phyloP scores from a whole-genome alignment of 2,329 filamentous ascomycete species.

The Chalara sp. region DNA sequence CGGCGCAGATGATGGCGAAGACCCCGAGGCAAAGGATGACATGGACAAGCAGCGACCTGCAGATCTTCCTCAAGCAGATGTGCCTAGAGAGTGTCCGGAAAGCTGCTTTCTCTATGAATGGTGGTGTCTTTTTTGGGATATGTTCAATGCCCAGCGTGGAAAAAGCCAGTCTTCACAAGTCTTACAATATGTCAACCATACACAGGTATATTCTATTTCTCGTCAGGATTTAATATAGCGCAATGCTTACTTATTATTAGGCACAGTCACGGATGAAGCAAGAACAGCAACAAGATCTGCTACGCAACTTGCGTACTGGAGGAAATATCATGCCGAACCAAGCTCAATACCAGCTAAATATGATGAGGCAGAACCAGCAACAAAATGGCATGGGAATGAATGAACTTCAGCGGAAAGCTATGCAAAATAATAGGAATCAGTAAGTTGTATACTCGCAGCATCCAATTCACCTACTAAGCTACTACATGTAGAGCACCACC shows the following conservation, averaged over 20 bases:
- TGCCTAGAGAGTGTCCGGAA: constrained; percentile 57
- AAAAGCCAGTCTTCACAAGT: constrained; percentile 57
- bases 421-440: constrained; percentile 73
- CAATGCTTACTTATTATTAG: constrained; percentile 31
- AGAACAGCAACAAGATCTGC: constrained; percentile 68
- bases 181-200: constrained; percentile 72
- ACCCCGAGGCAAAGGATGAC: constrained; percentile 76
- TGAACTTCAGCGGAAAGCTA: constrained; percentile 64
- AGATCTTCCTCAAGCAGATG: constrained; percentile 70
- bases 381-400: constrained; percentile 50
- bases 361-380: constrained; percentile 63
- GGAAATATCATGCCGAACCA: constrained; percentile 38
- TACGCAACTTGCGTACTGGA: constrained; percentile 43
- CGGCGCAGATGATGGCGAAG: constrained; percentile 68
- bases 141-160: constrained; percentile 76
- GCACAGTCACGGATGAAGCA: constrained; percentile 68
- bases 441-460: constrained; percentile 34
- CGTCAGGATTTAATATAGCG: neutral
- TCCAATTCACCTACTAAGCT: constrained; percentile 1
- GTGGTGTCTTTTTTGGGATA: constrained; percentile 97
- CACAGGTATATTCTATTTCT: constrained; percentile 57
- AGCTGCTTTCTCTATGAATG: constrained; percentile 92
- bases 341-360: constrained; percentile 42
- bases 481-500: neutral
- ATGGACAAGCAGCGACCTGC: constrained; percentile 66